phyloP scores from a whole-genome alignment of 495 filamentous ascomycete genomes.

The Xylaria palmicola region DNA sequence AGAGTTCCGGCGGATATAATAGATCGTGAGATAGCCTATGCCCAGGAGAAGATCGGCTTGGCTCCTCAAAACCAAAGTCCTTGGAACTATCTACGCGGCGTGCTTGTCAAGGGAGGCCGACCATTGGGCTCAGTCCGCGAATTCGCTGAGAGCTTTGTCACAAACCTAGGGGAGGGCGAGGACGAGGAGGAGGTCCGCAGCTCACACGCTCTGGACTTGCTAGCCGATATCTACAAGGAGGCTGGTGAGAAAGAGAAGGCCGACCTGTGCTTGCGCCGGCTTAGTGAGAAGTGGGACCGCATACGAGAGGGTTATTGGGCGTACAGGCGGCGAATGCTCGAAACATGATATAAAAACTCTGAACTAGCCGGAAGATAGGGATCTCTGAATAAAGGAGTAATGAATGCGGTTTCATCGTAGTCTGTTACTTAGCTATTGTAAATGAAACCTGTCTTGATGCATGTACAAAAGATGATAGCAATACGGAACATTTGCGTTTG shows the following conservation, averaged over 20 bases:
- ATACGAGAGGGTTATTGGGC: constrained; percentile 92
- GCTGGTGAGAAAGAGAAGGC: constrained; percentile 58
- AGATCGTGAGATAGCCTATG: constrained; percentile 72
- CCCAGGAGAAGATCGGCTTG: constrained; percentile 64
- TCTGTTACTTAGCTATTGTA: neutral
- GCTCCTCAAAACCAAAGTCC: constrained; percentile 92
- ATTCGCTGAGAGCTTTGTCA: constrained; percentile 68
- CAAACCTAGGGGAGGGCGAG: constrained; percentile 41
- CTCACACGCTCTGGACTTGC: constrained; percentile 84
- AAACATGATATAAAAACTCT: neutral
- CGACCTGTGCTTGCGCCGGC: constrained; percentile 62
- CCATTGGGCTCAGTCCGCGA: constrained; percentile 56
- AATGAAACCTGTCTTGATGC: too few species aligned
- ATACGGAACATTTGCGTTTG: too few species aligned
- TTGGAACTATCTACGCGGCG: constrained; percentile 87
- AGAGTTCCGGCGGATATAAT: constrained; percentile 60
- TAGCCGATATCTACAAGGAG: constrained; percentile 78
- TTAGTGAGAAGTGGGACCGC: constrained; percentile 86
- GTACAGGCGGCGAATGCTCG: constrained; percentile 57
- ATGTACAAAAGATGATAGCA: too few species aligned
- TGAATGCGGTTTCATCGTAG: neutral
- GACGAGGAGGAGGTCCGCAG: constrained; percentile 58
- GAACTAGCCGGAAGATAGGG: neutral
- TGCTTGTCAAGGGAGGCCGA: constrained; percentile 62
- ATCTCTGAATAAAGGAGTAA: neutral